phyloP scores from a whole-genome alignment of 805 yeast genomes.

The Candida endomychidarum region DNA sequence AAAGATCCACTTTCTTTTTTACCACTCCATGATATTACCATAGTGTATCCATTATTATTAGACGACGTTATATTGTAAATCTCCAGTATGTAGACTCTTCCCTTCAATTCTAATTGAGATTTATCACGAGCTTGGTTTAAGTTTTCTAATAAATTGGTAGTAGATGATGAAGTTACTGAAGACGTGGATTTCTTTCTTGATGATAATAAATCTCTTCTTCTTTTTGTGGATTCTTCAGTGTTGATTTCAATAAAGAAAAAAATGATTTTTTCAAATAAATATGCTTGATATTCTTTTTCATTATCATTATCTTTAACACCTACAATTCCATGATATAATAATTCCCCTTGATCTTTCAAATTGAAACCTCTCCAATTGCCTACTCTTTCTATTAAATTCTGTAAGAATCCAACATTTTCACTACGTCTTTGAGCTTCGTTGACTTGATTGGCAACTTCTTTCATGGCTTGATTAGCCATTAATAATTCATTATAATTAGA shows the following conservation, averaged over 20 bases:
- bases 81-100: conserved; percentile 77
- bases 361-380: conserved; percentile 92
- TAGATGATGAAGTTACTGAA: conserved; percentile 39
- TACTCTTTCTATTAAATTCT: conserved; percentile 70
- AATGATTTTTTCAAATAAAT: conserved; percentile 70
- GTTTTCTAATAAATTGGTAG: conserved; percentile 36
- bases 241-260: conserved; percentile 44
- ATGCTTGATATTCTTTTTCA: conserved; percentile 87
- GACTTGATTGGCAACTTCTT: conserved; percentile 80
- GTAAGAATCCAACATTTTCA: conserved; percentile 74
- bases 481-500: conserved; percentile 58
- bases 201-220: conserved; percentile 40
- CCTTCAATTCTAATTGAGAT: conserved; percentile 59
- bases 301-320: conserved; percentile 65
- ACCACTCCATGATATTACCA: conserved; percentile 80
- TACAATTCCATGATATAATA: conserved; percentile 71
- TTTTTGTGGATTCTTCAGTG: conserved; percentile 28
- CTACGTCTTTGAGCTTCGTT: conserved; percentile 93
- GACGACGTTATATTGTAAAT: conserved; percentile 42
- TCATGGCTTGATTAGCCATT: conserved; percentile 69
- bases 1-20: conserved; percentile 84
- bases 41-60: conserved; percentile 48
- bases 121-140: conserved; percentile 30
- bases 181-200: conserved; percentile 51
- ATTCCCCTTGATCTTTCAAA: conserved; percentile 76